These are phyloP conservation scores for Rhizopus arrhizus DNA, from an alignment of 371 early-diverging fungal species.

Conservation along the genomic window DNA sequence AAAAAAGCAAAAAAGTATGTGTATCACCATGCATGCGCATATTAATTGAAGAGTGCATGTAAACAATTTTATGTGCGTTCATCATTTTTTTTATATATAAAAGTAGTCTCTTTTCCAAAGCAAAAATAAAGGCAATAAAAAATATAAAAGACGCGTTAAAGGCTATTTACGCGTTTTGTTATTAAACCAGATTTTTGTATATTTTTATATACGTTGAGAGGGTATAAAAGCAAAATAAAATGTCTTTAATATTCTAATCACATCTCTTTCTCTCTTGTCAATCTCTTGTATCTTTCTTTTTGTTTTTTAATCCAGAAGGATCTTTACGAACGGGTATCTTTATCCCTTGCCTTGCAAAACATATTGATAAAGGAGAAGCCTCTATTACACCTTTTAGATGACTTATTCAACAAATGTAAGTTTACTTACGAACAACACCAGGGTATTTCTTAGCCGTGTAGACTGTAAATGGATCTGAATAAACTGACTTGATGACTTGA, in stretches of 20 bases:
- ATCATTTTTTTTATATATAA: no score
- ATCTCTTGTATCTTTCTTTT: conserved; percentile 1
- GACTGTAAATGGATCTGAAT: conserved; percentile 59
- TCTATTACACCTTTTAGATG: conserved; percentile 36
- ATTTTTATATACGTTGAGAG: not conserved
- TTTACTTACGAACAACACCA: conserved; percentile 64
- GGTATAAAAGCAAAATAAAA: not conserved
- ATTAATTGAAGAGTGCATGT: no score
- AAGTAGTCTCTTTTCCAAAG: no score
- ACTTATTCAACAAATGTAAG: not conserved
- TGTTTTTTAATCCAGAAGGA: conserved; percentile 1
- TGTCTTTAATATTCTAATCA: not conserved
- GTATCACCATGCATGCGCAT: no score
- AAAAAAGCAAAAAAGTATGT: no score
- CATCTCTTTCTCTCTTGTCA: not conserved
- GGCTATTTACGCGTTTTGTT: no score
- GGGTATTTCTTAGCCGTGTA: conserved; percentile 70
- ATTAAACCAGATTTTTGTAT: no score
- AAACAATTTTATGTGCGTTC: no score
- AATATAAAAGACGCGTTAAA: no score
- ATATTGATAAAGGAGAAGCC: conserved; percentile 67
- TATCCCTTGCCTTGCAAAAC: conserved; percentile 72
- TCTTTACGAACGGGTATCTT: conserved; percentile 67
- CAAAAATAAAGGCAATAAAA: no score
- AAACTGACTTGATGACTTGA: conserved; percentile 35